Conservation (phyloP, 306 rosid species). For the Glycyrrhiza uralensis region DNA sequence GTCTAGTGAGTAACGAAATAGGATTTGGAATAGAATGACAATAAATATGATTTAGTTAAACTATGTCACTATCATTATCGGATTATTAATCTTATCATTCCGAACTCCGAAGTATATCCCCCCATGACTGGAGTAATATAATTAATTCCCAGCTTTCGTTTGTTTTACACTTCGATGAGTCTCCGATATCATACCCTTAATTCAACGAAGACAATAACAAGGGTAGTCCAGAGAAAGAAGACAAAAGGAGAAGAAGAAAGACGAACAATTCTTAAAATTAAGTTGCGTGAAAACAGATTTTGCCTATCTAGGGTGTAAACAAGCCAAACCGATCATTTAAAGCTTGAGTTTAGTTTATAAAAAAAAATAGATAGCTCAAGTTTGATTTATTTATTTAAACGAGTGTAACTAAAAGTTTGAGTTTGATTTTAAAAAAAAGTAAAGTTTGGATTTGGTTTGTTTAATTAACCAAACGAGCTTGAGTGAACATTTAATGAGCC, state of each 20-base stretch:
- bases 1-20: slow-evolving; percentile 36
- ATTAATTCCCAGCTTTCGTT: not conserved
- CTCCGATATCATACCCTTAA: not conserved
- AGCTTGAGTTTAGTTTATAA: too few species aligned
- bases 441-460: too few species aligned
- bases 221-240: slow-evolving; percentile 4
- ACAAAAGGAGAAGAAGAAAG: not conserved
- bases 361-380: too few species aligned
- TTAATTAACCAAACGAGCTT: too few species aligned
- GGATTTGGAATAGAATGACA: not conserved
- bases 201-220: slow-evolving; percentile 20
- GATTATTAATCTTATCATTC: slow-evolving; percentile 20
- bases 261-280: not conserved
- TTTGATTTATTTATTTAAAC: too few species aligned
- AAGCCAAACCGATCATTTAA: too few species aligned
- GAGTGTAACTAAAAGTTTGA: too few species aligned
- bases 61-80: slow-evolving; percentile 22
- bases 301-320: too few species aligned
- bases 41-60: not conserved
- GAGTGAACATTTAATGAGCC: too few species aligned
- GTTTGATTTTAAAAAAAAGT: too few species aligned
- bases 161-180: not conserved
- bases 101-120: slow-evolving; percentile 21
- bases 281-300: slow-evolving; percentile 2
- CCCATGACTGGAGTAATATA: slow-evolving; percentile 6